Percentiles rank a stretch among this genome's conserved stretches.
Conservation (phyloP, 805 yeast genomes). For the Starmerella geochares region DNA sequence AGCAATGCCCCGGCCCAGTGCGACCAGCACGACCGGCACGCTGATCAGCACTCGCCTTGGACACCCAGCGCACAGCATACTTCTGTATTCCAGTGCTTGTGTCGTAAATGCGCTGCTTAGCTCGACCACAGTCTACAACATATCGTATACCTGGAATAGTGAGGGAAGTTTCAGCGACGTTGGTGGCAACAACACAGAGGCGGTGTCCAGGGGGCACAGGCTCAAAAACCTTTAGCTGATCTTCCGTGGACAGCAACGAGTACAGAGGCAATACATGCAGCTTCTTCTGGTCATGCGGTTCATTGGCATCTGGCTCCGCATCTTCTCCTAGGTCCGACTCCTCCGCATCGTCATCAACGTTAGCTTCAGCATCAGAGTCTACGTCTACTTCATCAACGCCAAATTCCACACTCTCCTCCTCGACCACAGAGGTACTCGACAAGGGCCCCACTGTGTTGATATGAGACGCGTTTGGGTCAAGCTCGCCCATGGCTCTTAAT, state of each 20-base stretch:
- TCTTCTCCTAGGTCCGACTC: conserved; percentile 36
- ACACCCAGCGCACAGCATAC: conserved; percentile 81
- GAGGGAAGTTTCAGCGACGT: conserved; percentile 94
- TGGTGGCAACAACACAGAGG: conserved; percentile 88
- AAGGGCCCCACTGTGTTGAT: conserved; percentile 38
- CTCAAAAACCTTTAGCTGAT: conserved; percentile 87
- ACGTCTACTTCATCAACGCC: conserved; percentile 33
- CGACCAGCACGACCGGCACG: conserved; percentile 97
- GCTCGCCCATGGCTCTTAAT: conserved; percentile 55
- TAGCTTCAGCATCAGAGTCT: conserved; percentile 34
- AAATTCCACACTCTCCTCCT: conserved; percentile 76
- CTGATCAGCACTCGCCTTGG: conserved; percentile 93
- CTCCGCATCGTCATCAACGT: conserved; percentile 34
- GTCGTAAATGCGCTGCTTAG: conserved; percentile 77
- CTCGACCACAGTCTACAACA: conserved; percentile 90
- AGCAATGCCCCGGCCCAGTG: conserved; percentile 98
- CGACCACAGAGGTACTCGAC: conserved; percentile 56
- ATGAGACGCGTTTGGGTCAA: conserved; percentile 51
- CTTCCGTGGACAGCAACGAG: conserved; percentile 84
- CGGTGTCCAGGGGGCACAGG: conserved; percentile 78
- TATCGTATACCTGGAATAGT: conserved; percentile 93
- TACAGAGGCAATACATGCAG: conserved; percentile 84
- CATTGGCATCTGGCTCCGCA: conserved; percentile 47
- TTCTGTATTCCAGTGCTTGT: conserved; percentile 85
- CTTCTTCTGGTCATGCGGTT: conserved; percentile 46